A percentile compares a stretch with the other conserved stretches of the same genome.
These are phyloP conservation scores for Beta corolliflora DNA, from an alignment of 179 eudicot genomes.

Conservation along the genomic window DNA sequence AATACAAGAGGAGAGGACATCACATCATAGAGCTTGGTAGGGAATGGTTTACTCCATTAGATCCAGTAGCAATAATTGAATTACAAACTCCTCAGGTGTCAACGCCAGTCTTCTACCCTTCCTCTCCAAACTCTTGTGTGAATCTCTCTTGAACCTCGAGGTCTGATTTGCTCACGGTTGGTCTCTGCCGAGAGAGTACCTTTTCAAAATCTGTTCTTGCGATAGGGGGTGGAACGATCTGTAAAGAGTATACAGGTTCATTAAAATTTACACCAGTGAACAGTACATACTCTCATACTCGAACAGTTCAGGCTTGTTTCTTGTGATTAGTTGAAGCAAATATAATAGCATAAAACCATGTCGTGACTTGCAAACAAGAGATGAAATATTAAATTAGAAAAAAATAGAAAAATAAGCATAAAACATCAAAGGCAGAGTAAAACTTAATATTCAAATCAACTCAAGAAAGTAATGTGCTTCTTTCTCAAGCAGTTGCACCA, in stretches of 20 bases:
- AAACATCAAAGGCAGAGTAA: too few relatives aligned
- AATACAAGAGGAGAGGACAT: constrained; percentile 21
- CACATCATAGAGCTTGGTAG: constrained; percentile 5
- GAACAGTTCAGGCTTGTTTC: background rate
- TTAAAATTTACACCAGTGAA: constrained; percentile 1
- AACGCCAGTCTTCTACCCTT: constrained; percentile 46
- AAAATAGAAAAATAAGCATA: background rate
- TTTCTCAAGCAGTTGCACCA: background rate
- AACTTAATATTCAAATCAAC: background rate
- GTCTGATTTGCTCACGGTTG: constrained; percentile 93
- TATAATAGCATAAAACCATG: background rate
- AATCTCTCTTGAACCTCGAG: constrained; percentile 95
- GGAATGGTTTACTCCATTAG: constrained; percentile 18
- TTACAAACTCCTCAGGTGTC: constrained; percentile 24
- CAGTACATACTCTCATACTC: background rate
- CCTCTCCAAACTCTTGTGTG: constrained; percentile 95
- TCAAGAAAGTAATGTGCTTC: background rate
- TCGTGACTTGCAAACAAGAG: background rate
- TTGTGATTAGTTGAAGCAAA: background rate
- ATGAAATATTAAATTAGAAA: background rate
- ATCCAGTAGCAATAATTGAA: constrained; percentile 28
- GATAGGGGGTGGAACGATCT: constrained; percentile 94
- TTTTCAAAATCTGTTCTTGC: constrained; percentile 81
- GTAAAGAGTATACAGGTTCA: constrained; percentile 23
- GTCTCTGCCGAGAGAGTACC: constrained; percentile 90